Base-by-base conservation (phyloP, 768 basidiomycete species). In the Leccinellum rugosiceps region DNA sequence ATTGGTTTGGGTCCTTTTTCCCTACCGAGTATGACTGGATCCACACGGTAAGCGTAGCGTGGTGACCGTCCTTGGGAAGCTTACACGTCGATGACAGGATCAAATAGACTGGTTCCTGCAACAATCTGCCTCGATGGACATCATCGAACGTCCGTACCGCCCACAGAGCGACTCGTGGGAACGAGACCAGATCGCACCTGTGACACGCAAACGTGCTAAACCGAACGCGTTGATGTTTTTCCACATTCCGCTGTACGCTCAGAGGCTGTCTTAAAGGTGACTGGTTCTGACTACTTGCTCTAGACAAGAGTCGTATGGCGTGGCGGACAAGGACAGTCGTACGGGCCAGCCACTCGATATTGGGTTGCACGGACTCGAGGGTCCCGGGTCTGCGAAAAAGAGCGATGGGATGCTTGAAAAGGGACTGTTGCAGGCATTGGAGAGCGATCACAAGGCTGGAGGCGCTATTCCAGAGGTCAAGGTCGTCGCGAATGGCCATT, bases 211-310 rank as follows among this genome's bases (percentile, higher is more conserved):
- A 55, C 77, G 94, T 3, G 92, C 90, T 4, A 98, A 97, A 72
- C 96, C 96, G 1, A 98, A 98, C 65, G 96, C 93, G 0, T 72
- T 98, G 63, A 91, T 93, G 89, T 97, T 96, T 76, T 98, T 97
- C 85, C 96, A 98, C 63, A 98, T 99, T 48, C 96, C 96, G 52
- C 68, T 98, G 88, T 92, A 68, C 21, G 87, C 77, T 13, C 5
- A 6, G 25, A 21, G 10, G 3, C 7, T 28, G 4, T 10, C 5
- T 28, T 3, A 6, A 8, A 26, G 6, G 10, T 14, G 45, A 47
- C 8, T 13, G 15, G 17, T n/a, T 25, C 38, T 58, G 2, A 50
- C 45, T 21, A 15, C 17, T 25, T 52, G 7, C 32, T 43, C 14
- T 62, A 92, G 90, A 31, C 85, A 83, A 50, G 92, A 95, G 72